These are phyloP conservation scores for Ascochyta koolunga DNA, from an alignment of 2,329 filamentous ascomycete genomes.

Conservation along the genomic window DNA sequence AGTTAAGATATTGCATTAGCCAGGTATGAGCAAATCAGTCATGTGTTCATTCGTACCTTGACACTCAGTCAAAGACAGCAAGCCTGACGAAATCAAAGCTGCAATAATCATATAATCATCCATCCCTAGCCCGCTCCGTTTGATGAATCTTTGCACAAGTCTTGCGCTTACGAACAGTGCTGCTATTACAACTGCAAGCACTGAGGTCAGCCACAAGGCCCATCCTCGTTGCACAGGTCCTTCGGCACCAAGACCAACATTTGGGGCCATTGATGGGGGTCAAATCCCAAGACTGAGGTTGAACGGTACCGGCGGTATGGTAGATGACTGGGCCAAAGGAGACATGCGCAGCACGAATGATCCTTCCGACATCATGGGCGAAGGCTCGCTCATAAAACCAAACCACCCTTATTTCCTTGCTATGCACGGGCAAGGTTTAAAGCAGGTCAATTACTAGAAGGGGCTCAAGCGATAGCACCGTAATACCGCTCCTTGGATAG, in stretches of 20 bases:
- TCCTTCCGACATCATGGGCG: background rate
- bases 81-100: conserved; percentile 23
- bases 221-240: conserved; percentile 29
- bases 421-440: background rate
- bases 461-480: background rate
- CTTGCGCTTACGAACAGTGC: conserved; percentile 26
- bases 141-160: conserved; percentile 23
- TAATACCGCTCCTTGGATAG: background rate
- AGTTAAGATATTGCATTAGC: conserved; percentile 1
- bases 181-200: conserved; percentile 26
- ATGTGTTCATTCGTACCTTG: conserved; percentile 21
- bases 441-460: conserved; percentile 1
- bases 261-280: conserved; percentile 22
- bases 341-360: background rate
- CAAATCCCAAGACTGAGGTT: background rate
- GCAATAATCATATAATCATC: conserved; percentile 35
- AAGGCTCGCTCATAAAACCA: background rate
- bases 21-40: background rate
- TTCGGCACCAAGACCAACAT: conserved; percentile 31
- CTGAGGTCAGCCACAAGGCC: conserved; percentile 30
- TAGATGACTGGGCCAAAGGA: background rate
- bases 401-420: background rate
- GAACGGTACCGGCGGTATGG: background rate
- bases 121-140: conserved; percentile 24
- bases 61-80: conserved; percentile 32